A percentile compares a stretch with the other conserved stretches of the same genome.
Evolutionary conservation across 208 protist genomes (phyloP).

Genomic region (Jaenimonas drosophilae): DNA sequence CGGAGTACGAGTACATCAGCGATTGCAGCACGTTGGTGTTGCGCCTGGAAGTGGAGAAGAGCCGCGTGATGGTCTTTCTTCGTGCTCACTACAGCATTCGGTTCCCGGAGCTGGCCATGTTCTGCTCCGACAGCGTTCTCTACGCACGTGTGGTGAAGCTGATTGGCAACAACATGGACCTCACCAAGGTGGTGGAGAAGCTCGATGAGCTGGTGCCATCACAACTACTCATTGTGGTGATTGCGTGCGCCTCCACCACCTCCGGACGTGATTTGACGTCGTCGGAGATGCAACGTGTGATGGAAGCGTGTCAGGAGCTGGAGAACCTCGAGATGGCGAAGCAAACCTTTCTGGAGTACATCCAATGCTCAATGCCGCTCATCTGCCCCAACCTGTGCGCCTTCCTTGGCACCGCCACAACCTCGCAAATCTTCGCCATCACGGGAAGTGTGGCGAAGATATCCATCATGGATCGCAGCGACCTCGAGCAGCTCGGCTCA

Average conservation of each 20-base stretch:
- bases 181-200: slow-evolving; percentile 44
- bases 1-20: slow-evolving; percentile 86
- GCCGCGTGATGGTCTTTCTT: slow-evolving; percentile 76
- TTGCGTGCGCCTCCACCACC: slow-evolving; percentile 85
- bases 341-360: slow-evolving; percentile 89
- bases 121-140: slow-evolving; percentile 76
- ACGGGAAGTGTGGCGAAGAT: slow-evolving; percentile 63
- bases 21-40: slow-evolving; percentile 80
- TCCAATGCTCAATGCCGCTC: slow-evolving; percentile 86
- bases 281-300: slow-evolving; percentile 49
- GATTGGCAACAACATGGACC: slow-evolving; percentile 77
- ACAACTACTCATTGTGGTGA: slow-evolving; percentile 78
- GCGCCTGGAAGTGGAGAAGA: slow-evolving; percentile 86
- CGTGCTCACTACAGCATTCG: slow-evolving; percentile 77
- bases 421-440: slow-evolving; percentile 87
- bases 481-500: slow-evolving; percentile 66
- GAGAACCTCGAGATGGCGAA: slow-evolving; percentile 87
- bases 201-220: slow-evolving; percentile 79
- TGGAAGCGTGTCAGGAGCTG: slow-evolving; percentile 84
- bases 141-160: slow-evolving; percentile 80
- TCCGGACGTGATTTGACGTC: slow-evolving; percentile 39
- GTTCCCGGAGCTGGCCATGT: slow-evolving; percentile 87
- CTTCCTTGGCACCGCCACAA: slow-evolving; percentile 87
- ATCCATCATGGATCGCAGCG: slow-evolving; percentile 53
- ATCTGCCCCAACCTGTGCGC: slow-evolving; percentile 89